phyloP scores from a whole-genome alignment of 1,139 yeast genomes.

The Arxiozyma bovina region DNA sequence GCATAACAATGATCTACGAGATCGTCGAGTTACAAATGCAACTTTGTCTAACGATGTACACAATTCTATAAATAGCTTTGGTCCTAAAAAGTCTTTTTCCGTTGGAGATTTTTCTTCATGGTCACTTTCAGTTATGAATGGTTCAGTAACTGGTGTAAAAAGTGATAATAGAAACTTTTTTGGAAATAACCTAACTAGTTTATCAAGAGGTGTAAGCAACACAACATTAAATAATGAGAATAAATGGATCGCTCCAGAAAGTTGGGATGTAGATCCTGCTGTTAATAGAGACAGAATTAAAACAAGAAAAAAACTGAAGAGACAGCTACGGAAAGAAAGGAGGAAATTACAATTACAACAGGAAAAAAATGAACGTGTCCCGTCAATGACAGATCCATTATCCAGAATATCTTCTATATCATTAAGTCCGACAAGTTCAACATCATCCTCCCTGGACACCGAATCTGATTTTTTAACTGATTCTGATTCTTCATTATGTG shows the following conservation, averaged over 20 bases:
- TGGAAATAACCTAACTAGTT: background rate
- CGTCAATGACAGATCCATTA: background rate
- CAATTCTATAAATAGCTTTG: constrained; percentile 10
- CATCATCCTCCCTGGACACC: constrained; percentile 5
- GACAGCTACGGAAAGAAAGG: background rate
- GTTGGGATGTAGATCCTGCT: constrained; percentile 56
- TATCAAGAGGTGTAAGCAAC: constrained; percentile 6
- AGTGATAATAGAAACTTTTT: background rate
- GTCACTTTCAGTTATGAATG: constrained; percentile 7
- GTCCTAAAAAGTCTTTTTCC: constrained; percentile 24
- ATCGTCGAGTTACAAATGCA: background rate
- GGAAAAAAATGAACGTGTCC: background rate
- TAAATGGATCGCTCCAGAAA: constrained; percentile 64
- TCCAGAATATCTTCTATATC: background rate
- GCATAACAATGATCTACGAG: background rate
- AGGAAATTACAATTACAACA: background rate
- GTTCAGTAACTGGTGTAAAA: background rate
- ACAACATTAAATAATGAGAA: constrained; percentile 6
- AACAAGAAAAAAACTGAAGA: constrained; percentile 3
- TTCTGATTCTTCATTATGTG: constrained; percentile 3
- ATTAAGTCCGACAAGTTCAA: background rate
- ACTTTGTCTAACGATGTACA: constrained; percentile 12
- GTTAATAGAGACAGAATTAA: constrained; percentile 11
- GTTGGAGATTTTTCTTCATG: constrained; percentile 19
- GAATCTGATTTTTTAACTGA: constrained; percentile 6